Percentiles rank a stretch among this genome's conserved stretches.
These are phyloP conservation scores for Calonectria pteridis DNA, from an alignment of 2,329 filamentous ascomycete genomes.

Conservation along the genomic window DNA sequence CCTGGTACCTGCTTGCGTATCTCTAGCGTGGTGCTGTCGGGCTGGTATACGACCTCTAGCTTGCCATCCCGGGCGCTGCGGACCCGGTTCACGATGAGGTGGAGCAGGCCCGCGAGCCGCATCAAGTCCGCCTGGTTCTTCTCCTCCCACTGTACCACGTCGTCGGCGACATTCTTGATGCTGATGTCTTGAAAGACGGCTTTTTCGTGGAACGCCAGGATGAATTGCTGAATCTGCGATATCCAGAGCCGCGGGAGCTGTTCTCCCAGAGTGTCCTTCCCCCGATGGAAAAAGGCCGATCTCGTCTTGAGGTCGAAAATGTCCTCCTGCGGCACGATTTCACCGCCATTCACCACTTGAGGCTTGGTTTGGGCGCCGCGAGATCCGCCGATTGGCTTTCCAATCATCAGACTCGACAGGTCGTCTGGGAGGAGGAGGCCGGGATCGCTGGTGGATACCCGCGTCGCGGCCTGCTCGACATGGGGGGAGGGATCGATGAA, in stretches of 20 bases:
- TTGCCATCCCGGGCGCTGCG: slow-evolving; percentile 26
- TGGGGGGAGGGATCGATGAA: slow-evolving; percentile 31
- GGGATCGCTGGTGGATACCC: background rate
- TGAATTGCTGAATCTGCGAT: slow-evolving; percentile 52
- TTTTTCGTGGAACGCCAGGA: slow-evolving; percentile 55
- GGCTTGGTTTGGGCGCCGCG: slow-evolving; percentile 4
- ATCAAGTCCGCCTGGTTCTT: slow-evolving; percentile 46
- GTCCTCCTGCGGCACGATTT: slow-evolving; percentile 44
- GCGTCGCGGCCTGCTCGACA: background rate
- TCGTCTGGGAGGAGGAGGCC: background rate
- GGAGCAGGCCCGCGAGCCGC: slow-evolving; percentile 42
- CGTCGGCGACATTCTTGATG: slow-evolving; percentile 46
- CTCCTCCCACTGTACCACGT: slow-evolving; percentile 53
- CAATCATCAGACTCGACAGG: slow-evolving; percentile 25
- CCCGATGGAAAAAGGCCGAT: slow-evolving; percentile 30
- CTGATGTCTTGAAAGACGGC: slow-evolving; percentile 52
- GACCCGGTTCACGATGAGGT: slow-evolving; percentile 32
- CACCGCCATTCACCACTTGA: slow-evolving; percentile 41
- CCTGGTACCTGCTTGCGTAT: slow-evolving; percentile 41
- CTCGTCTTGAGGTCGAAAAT: slow-evolving; percentile 62
- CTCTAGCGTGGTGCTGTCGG: slow-evolving; percentile 32
- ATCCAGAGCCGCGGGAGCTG: slow-evolving; percentile 59
- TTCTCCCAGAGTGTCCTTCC: slow-evolving; percentile 44
- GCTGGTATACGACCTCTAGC: slow-evolving; percentile 41
- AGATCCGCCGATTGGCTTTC: background rate